A percentile compares a stretch with the other conserved stretches of the same genome.
These are phyloP conservation scores for Tilletia walkeri DNA, from an alignment of 1,284 basidiomycete species.

Conservation along the genomic window DNA sequence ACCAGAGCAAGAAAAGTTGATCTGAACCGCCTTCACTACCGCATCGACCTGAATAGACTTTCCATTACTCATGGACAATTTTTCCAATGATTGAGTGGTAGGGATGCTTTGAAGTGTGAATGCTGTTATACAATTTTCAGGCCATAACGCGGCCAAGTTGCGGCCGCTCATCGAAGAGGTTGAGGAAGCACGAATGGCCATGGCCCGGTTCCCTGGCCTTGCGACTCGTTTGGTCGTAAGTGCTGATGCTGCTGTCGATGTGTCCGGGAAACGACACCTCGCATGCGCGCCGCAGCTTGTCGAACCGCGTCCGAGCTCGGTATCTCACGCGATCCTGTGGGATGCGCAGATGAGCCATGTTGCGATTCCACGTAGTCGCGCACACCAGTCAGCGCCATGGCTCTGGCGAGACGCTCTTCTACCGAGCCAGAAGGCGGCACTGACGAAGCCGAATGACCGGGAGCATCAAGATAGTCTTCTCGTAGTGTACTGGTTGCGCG, in stretches of 20 bases:
- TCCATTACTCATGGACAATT: too few species aligned
- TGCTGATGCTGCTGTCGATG: conserved; percentile 7
- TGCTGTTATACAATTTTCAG: not conserved
- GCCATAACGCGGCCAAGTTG: not conserved
- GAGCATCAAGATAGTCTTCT: not conserved
- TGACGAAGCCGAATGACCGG: not conserved
- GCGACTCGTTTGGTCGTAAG: not conserved
- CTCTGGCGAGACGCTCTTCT: conserved; percentile 9
- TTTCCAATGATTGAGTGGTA: too few species aligned
- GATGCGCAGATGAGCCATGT: not conserved
- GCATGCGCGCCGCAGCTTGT: conserved; percentile 7
- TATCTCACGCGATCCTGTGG: not conserved
- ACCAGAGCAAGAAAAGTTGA: not conserved
- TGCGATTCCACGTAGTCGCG: not conserved
- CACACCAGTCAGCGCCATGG: conserved; percentile 10
- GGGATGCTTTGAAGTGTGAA: too few species aligned
- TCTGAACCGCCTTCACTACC: not conserved
- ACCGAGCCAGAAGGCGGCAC: not conserved
- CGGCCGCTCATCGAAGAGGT: conserved; percentile 5
- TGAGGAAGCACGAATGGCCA: conserved; percentile 8
- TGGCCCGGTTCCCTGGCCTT: conserved; percentile 6
- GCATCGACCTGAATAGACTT: too few species aligned
- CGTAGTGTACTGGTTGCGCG: not conserved
- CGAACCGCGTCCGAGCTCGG: not conserved
- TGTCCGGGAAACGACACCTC: not conserved